Evolutionary conservation across 1,284 basidiomycete genomes (phyloP).

Genomic region (Microbotryum violaceum): DNA sequence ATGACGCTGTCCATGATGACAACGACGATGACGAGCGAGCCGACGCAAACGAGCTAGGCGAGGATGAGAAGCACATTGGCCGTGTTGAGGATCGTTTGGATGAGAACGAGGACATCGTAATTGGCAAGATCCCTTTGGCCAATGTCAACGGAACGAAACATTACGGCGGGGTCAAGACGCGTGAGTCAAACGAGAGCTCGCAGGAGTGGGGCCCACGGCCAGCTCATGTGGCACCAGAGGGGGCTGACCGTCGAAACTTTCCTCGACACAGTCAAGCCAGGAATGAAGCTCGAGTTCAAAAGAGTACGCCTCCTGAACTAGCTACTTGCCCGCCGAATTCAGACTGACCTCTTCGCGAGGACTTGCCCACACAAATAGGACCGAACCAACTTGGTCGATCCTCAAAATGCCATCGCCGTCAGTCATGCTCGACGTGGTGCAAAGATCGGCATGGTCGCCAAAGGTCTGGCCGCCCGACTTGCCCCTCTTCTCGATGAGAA

Average conservation of each 20-base stretch:
- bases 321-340: background rate
- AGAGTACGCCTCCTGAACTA: conserved; percentile 6
- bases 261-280: conserved; percentile 11
- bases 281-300: conserved; percentile 15
- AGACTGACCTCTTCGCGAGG: background rate
- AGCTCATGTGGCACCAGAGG: background rate
- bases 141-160: conserved; percentile 24
- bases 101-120: conserved; percentile 18
- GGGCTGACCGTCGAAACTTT: background rate
- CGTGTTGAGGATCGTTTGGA: background rate
- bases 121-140: conserved; percentile 14
- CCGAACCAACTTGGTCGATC: conserved; percentile 20
- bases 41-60: background rate
- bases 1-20: too few species aligned
- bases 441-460: conserved; percentile 20
- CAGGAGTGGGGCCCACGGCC: background rate
- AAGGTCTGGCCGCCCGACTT: conserved; percentile 4
- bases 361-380: conserved; percentile 13
- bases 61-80: background rate
- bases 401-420: conserved; percentile 26
- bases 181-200: conserved; percentile 6
- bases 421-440: conserved; percentile 13
- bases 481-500: conserved; percentile 22
- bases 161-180: conserved; percentile 13
- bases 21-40: too few species aligned